Evolutionary conservation across 768 basidiomycete genomes (phyloP).

Genomic region (Lactarius sp.): DNA sequence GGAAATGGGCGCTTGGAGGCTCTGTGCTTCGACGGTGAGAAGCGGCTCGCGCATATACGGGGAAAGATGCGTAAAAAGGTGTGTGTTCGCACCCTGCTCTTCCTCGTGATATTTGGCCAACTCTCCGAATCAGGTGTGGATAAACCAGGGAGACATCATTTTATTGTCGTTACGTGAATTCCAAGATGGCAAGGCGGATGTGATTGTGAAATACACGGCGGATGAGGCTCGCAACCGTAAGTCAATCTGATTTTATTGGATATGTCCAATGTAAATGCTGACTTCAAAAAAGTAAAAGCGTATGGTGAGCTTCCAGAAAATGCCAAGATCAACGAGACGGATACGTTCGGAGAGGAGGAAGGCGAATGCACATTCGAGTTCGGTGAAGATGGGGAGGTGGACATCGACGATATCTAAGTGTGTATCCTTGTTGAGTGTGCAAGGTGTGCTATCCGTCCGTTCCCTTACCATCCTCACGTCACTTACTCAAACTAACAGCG

Average conservation of each 20-base stretch:
- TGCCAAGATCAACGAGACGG: slow-evolving; percentile 96
- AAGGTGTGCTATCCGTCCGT: slow-evolving; percentile 5
- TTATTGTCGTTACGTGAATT: slow-evolving; percentile 94
- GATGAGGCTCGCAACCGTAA: slow-evolving; percentile 83
- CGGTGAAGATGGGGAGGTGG: slow-evolving; percentile 82
- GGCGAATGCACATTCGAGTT: slow-evolving; percentile 89
- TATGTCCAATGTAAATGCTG: not conserved
- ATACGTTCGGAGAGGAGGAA: slow-evolving; percentile 86
- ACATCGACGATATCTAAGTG: slow-evolving; percentile 81
- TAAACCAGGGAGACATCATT: slow-evolving; percentile 97
- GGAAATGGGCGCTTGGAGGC: slow-evolving; percentile 97
- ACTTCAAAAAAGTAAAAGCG: slow-evolving; percentile 65
- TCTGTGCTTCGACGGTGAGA: slow-evolving; percentile 97
- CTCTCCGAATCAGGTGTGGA: slow-evolving; percentile 75
- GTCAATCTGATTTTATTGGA: slow-evolving; percentile 29
- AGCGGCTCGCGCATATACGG: slow-evolving; percentile 94
- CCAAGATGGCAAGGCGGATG: slow-evolving; percentile 99
- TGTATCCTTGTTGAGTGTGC: slow-evolving; percentile 27
- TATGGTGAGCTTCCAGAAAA: slow-evolving; percentile 97
- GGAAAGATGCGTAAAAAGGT: slow-evolving; percentile 99
- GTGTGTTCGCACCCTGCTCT: slow-evolving; percentile 27
- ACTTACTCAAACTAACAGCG: not conserved
- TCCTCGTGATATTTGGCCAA: not conserved
- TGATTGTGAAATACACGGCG: slow-evolving; percentile 97
- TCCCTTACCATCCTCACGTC: not conserved